Evolutionary conservation across 257 asterid species (phyloP).

Genomic region (Linderniella brevidens): DNA sequence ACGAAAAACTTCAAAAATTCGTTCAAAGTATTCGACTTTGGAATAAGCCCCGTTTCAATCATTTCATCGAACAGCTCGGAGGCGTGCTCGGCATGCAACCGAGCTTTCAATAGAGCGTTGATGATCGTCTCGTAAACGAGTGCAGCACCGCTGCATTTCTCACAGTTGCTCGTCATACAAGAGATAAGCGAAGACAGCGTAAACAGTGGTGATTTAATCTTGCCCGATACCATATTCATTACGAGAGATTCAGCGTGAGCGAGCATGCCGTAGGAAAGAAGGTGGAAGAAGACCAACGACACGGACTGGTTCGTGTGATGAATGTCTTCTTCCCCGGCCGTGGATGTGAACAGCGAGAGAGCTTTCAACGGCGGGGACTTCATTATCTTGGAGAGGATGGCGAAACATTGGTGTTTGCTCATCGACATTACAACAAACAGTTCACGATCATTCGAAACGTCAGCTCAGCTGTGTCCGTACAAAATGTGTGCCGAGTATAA

Average conservation of each 20-base stretch:
- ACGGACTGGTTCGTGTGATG: constrained; percentile 41
- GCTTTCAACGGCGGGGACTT: constrained; percentile 52
- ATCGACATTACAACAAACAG: constrained; percentile 18
- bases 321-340: constrained; percentile 18
- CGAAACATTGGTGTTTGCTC: constrained; percentile 9
- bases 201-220: constrained; percentile 29
- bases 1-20: constrained; percentile 25
- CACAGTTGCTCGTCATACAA: constrained; percentile 17
- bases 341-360: constrained; percentile 31
- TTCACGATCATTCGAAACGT: no score
- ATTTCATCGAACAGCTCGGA: constrained; percentile 25
- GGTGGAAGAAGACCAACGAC: constrained; percentile 28
- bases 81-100: constrained; percentile 22
- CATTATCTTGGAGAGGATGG: constrained; percentile 33
- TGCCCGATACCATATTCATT: constrained; percentile 33
- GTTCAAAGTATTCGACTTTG: constrained; percentile 34
- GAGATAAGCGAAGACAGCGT: constrained; percentile 31
- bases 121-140: constrained; percentile 40
- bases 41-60: constrained; percentile 27
- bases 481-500: no score
- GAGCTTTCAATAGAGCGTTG: constrained; percentile 28
- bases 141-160: constrained; percentile 9
- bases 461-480: no score
- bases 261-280: constrained; percentile 25
- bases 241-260: constrained; percentile 36